Evolutionary conservation across 2,329 filamentous ascomycete genomes (phyloP).

Genomic region (Rhynchosporium secalis): DNA sequence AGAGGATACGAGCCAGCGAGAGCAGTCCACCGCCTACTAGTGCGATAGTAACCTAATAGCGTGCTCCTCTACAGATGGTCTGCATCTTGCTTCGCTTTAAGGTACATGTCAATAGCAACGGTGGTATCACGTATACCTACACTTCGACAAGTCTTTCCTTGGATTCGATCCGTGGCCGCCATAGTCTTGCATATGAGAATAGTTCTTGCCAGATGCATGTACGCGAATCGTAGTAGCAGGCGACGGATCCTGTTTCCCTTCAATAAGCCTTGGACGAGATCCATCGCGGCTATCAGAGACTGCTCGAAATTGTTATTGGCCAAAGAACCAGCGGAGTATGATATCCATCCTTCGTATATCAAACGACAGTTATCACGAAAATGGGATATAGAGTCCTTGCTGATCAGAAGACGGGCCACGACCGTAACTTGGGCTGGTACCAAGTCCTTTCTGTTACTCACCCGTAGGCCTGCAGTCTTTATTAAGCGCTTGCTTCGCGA

Average conservation of each 20-base stretch:
- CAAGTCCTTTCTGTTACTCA: not conserved
- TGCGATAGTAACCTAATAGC: conserved; percentile 6
- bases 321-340: not conserved
- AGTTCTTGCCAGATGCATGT: not conserved
- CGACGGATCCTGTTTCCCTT: not conserved
- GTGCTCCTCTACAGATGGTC: conserved; percentile 4
- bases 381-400: not conserved
- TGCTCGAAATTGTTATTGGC: not conserved
- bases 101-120: conserved; percentile 2
- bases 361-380: not conserved
- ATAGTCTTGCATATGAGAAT: not conserved
- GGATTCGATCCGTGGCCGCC: not conserved
- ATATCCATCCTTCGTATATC: not conserved
- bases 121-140: not conserved
- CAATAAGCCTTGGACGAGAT: not conserved
- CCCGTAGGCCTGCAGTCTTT: not conserved
- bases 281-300: not conserved
- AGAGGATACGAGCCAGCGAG: conserved; percentile 7
- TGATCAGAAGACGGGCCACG: not conserved
- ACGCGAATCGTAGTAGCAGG: not conserved
- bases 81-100: conserved; percentile 9
- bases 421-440: not conserved
- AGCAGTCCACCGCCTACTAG: conserved; percentile 8
- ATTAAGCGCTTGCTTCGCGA: not conserved
- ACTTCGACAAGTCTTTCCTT: not conserved